Evolutionary conservation across 768 basidiomycete species (phyloP), one percentile per base, ranked within the genome.

Genomic region (Suillus spraguei): DNA sequence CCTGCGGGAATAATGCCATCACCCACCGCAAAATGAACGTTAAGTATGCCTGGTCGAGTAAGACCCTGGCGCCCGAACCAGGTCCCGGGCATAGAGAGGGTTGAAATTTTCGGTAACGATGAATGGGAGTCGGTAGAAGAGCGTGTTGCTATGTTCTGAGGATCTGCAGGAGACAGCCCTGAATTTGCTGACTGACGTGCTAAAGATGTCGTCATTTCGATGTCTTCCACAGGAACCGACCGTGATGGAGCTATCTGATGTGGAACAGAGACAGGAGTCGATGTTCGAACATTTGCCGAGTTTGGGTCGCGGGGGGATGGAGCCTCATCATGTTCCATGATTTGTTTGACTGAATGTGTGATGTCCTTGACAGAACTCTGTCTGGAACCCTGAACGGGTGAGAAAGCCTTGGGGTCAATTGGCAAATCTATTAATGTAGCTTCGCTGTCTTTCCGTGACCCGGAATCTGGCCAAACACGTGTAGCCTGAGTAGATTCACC

Each of bases 1-100:
- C 28, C 9, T 33, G 2, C 65, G 64, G 65, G 36, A 72, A 76
- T 65, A 74, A 52, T 41, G 38, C 67, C 64, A 8, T 69, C 65
- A 28, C 62, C 63, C 2, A 75, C 63, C 28, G 67, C 60, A 32
- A 75, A 50, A 10, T 68, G 60, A 36, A 75, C 52, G 20, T 76
- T 61, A 52, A 69, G 61, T 41, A 75, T 65, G 47, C 71, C 65
- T 59, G 73, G 65, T 5, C 64, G 44, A 8, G 24, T 59, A 10
- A 53, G 49, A 17, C 74, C 74, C 33, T 53, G 69, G 28, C 68
- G 67, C 53, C 53, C 68, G 42, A 73, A 73, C 74, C 74, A 75
- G 33, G 68, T 49, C 1, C 73, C 74, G 16, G 74, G 67, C 8
- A 58, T 58, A 39, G 63, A 22, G 53, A 63, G 65, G n/a, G 44